Percentiles rank a stretch among this genome's conserved stretches.
Conservation (phyloP, 2,329 filamentous ascomycete genomes). For the Nemania abortiva region DNA sequence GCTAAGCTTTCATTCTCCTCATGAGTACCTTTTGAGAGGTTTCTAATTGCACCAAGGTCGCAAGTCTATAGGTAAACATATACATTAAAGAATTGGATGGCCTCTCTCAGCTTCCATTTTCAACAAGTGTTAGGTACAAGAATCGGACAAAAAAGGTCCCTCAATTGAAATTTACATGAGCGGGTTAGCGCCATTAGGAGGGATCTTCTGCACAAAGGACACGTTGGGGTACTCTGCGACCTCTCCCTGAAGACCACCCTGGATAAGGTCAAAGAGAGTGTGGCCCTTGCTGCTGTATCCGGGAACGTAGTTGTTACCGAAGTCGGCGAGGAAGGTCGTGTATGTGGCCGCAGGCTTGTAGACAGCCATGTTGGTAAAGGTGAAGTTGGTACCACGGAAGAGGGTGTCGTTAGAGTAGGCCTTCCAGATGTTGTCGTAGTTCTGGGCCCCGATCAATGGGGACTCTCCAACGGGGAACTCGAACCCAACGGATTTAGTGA, state of each 20-base stretch:
- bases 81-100: conserved; percentile 10
- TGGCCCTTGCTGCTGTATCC: conserved; percentile 21
- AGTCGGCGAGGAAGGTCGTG: conserved; percentile 32
- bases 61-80: conserved; percentile 1
- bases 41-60: neutral
- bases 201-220: conserved; percentile 33
- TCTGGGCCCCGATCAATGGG: conserved; percentile 27
- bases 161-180: conserved; percentile 22
- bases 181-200: conserved; percentile 32
- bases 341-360: conserved; percentile 34
- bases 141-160: conserved; percentile 2
- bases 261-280: conserved; percentile 31
- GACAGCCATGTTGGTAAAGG: conserved; percentile 37
- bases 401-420: conserved; percentile 34
- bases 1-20: neutral
- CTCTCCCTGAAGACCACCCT: conserved; percentile 25
- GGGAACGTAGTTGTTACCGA: conserved; percentile 29
- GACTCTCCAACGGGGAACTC: conserved; percentile 34
- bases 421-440: conserved; percentile 34
- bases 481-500: conserved; percentile 33
- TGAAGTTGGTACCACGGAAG: conserved; percentile 37
- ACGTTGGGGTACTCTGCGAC: conserved; percentile 30
- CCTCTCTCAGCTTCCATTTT: neutral
- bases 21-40: conserved; percentile 2
- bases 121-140: conserved; percentile 19